Percentiles rank a stretch among this genome's conserved stretches.
Conservation (phyloP, 2,329 filamentous ascomycete species). For the Akanthomyces lecanii region DNA sequence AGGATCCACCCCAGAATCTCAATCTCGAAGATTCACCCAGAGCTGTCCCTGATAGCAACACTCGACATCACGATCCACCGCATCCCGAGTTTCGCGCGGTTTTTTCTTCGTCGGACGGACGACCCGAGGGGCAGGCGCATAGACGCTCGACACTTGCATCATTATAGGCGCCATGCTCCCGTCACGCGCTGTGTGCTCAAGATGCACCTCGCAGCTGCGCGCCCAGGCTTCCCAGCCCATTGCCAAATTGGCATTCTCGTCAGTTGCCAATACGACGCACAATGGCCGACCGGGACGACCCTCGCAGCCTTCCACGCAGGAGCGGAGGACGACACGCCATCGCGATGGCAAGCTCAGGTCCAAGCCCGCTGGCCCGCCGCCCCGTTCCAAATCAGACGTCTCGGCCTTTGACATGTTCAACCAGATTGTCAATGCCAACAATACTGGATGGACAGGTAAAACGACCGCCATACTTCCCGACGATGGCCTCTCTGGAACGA, state of each 20-base stretch:
- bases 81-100: neutral
- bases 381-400: neutral
- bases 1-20: slow-evolving; percentile 9
- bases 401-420: slow-evolving; percentile 16
- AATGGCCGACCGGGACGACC: neutral
- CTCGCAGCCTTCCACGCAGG: neutral
- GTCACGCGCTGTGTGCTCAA: slow-evolving; percentile 32
- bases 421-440: slow-evolving; percentile 11
- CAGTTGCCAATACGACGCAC: slow-evolving; percentile 2
- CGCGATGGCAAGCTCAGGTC: neutral
- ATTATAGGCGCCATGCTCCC: slow-evolving; percentile 30
- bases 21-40: slow-evolving; percentile 4
- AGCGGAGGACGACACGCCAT: neutral
- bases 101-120: neutral
- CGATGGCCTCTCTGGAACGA: neutral
- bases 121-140: no score
- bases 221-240: slow-evolving; percentile 11
- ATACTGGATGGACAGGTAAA: neutral
- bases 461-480: neutral
- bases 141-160: neutral
- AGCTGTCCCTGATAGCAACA: neutral
- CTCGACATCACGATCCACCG: neutral
- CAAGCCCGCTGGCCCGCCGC: neutral
- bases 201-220: slow-evolving; percentile 30
- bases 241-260: slow-evolving; percentile 13